These are phyloP conservation scores for Pseudonitzschia delicatissima DNA, from an alignment of 108 stramenopile species.

Conservation along the genomic window DNA sequence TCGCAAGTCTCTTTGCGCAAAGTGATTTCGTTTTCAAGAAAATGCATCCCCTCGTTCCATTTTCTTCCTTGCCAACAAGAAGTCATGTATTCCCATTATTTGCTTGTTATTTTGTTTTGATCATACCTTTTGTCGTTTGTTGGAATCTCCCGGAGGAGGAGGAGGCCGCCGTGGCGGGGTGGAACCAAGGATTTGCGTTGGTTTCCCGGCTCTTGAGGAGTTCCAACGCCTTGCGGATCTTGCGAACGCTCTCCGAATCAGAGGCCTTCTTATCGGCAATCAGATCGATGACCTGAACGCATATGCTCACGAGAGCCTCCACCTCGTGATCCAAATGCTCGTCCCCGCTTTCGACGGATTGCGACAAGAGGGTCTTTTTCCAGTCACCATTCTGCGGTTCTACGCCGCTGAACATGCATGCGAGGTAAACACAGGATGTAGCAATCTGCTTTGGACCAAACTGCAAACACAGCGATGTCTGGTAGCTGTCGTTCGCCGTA, in stretches of 20 bases:
- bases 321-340: slow-evolving; percentile 31
- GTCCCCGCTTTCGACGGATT: background rate
- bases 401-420: slow-evolving; percentile 59
- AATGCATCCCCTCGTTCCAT: no score
- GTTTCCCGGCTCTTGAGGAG: slow-evolving; percentile 18
- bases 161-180: no score
- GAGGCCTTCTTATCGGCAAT: slow-evolving; percentile 46
- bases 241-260: slow-evolving; percentile 39
- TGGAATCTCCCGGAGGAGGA: no score
- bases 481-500: slow-evolving; percentile 83
- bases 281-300: slow-evolving; percentile 52
- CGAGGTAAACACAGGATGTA: slow-evolving; percentile 64
- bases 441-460: slow-evolving; percentile 66
- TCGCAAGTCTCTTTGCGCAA: no score
- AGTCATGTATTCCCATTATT: no score
- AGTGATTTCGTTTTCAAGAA: no score
- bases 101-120: no score
- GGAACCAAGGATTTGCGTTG: no score
- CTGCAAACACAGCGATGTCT: slow-evolving; percentile 78
- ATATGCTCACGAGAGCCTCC: slow-evolving; percentile 41
- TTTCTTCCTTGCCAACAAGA: no score
- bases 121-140: no score
- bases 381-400: slow-evolving; percentile 39
- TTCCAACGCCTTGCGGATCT: slow-evolving; percentile 41
- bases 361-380: slow-evolving; percentile 41